Evolutionary conservation across 345 rosid species (phyloP).

Genomic region (Ricinus communis): DNA sequence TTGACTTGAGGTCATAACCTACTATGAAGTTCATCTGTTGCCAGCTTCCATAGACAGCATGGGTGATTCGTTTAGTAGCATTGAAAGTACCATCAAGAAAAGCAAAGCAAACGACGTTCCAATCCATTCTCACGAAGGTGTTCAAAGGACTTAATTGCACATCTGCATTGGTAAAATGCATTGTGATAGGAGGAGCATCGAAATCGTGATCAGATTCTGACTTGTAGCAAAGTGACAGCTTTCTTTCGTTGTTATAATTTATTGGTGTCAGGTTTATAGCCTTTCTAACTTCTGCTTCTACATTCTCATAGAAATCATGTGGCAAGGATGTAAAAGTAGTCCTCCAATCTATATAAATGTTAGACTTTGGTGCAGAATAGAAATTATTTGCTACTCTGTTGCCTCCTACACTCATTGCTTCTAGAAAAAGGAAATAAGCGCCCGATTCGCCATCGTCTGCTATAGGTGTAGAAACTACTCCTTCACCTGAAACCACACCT

Average conservation of each 20-base stretch:
- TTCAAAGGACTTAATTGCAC: background rate
- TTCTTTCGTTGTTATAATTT: background rate
- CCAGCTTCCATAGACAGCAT: constrained; percentile 3
- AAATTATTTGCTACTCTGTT: background rate
- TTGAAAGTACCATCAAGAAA: background rate
- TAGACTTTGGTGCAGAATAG: no score
- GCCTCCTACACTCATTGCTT: constrained; percentile 4
- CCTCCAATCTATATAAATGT: constrained; percentile 4
- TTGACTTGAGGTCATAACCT: constrained; percentile 7
- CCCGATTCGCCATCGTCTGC: background rate
- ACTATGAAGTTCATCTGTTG: constrained; percentile 19
- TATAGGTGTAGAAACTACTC: background rate
- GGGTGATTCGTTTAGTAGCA: no score
- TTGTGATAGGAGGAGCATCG: background rate
- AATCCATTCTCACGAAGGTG: background rate
- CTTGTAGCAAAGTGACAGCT: constrained; percentile 3
- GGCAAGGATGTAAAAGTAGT: constrained; percentile 9
- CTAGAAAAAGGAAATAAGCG: background rate
- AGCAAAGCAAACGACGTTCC: constrained; percentile 12
- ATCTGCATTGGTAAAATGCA: background rate
- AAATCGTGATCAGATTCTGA: background rate
- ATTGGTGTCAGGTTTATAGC: background rate
- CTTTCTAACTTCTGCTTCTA: background rate
- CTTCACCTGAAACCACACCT: background rate
- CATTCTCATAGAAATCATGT: background rate